These are phyloP conservation scores for Corylus avellana DNA, from an alignment of 306 rosid species.

Conservation along the genomic window DNA sequence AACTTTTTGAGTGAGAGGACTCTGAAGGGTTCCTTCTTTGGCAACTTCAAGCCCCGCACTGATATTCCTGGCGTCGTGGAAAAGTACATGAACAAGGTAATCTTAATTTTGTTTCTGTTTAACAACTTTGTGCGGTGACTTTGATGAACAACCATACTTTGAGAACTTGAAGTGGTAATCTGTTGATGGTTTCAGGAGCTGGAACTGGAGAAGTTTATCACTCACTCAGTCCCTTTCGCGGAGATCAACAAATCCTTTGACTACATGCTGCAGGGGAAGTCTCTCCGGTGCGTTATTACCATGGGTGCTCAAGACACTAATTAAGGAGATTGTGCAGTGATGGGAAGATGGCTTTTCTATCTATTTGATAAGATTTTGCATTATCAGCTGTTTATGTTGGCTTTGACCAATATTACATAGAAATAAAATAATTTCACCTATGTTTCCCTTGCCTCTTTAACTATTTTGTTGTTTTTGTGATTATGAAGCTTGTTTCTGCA, in stretches of 20 bases:
- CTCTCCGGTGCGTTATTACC: conserved; percentile 54
- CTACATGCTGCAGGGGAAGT: conserved; percentile 61
- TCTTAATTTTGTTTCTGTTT: neutral
- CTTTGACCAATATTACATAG: no score
- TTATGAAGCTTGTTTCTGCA: neutral
- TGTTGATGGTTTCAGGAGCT: conserved; percentile 47
- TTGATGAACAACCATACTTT: neutral
- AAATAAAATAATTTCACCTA: neutral
- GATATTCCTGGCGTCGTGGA: conserved; percentile 87
- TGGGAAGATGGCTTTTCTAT: neutral
- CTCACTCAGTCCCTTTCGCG: conserved; percentile 59
- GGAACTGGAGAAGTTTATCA: conserved; percentile 78
- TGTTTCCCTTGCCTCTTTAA: no score
- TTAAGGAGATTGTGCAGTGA: no score
- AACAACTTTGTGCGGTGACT: no score
- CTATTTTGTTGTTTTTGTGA: neutral
- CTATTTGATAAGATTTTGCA: no score
- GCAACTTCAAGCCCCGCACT: conserved; percentile 83
- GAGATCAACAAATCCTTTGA: conserved; percentile 85
- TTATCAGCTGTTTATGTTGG: neutral
- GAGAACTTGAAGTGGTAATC: neutral
- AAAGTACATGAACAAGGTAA: conserved; percentile 51
- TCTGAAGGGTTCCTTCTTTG: conserved; percentile 87
- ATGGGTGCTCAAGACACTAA: neutral
- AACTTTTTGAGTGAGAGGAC: conserved; percentile 80